These are phyloP conservation scores for Dactylorhiza incarnata DNA, from an alignment of 106 monocot genomes.

Conservation along the genomic window DNA sequence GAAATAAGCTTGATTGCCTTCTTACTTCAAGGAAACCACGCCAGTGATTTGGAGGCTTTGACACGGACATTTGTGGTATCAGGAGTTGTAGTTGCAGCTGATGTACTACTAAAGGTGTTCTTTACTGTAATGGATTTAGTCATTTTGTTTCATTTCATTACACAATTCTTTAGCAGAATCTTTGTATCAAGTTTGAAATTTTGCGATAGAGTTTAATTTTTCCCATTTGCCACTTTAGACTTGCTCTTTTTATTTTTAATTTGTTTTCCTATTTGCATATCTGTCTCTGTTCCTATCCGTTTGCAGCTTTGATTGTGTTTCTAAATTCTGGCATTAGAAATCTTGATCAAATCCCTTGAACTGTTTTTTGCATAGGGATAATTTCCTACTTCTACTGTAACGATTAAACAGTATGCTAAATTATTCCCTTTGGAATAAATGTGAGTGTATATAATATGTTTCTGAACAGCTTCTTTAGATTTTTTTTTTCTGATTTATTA, in stretches of 20 bases:
- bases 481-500: neutral
- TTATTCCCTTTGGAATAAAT: neutral
- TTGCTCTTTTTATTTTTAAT: neutral
- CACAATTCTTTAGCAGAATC: neutral
- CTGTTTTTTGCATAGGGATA: neutral
- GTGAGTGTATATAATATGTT: neutral
- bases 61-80: conserved; percentile 73
- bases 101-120: conserved; percentile 82
- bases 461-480: neutral
- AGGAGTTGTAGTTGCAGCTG: conserved; percentile 69
- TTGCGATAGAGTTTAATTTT: neutral
- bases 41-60: conserved; percentile 67
- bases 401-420: neutral
- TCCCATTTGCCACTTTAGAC: neutral
- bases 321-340: neutral
- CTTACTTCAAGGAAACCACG: conserved; percentile 85
- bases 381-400: neutral
- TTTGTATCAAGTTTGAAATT: neutral
- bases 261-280: neutral
- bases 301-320: neutral
- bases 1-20: conserved; percentile 92
- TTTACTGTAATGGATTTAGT: neutral
- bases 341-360: neutral
- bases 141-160: neutral
- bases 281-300: neutral